A percentile compares a stretch with the other conserved stretches of the same genome.
Conservation (phyloP, 768 basidiomycete species). For the Lyophyllum shimeji region DNA sequence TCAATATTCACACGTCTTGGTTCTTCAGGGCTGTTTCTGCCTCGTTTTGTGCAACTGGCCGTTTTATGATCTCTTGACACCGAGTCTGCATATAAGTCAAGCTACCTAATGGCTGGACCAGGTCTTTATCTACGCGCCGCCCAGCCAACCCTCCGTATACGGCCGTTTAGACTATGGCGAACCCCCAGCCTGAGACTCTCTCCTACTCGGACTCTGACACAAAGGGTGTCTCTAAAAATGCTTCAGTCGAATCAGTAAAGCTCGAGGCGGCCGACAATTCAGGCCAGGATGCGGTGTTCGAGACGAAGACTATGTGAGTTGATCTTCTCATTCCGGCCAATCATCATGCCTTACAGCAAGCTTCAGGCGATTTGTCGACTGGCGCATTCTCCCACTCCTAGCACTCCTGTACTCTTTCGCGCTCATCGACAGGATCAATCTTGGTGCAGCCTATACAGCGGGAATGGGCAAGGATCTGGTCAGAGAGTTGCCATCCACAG, state of each 20-base stretch:
- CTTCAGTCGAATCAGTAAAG: slow-evolving; percentile 13
- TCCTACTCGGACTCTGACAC: slow-evolving; percentile 14
- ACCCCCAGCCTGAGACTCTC: slow-evolving; percentile 3
- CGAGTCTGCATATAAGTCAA: slow-evolving; percentile 9
- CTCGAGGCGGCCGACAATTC: slow-evolving; percentile 9
- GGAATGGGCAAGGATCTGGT: slow-evolving; percentile 43
- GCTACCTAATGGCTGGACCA: slow-evolving; percentile 1
- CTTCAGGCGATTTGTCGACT: slow-evolving; percentile 39
- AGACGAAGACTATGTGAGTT: slow-evolving; percentile 36
- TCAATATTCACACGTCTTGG: slow-evolving; percentile 11
- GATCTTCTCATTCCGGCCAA: slow-evolving; percentile 1
- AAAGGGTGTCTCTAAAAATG: slow-evolving; percentile 9
- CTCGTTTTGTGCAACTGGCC: slow-evolving; percentile 13
- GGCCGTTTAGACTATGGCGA: slow-evolving; percentile 10
- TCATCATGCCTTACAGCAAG: background rate
- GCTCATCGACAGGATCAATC: slow-evolving; percentile 43
- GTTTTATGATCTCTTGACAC: slow-evolving; percentile 11
- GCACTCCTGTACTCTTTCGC: slow-evolving; percentile 41
- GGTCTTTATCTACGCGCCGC: background rate
- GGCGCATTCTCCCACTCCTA: slow-evolving; percentile 41
- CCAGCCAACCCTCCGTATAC: background rate
- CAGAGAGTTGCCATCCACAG: background rate
- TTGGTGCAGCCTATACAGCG: slow-evolving; percentile 41
- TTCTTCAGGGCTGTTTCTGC: slow-evolving; percentile 14
- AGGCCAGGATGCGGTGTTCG: slow-evolving; percentile 26